Conservation (phyloP, 31 red algal species). For the Odonthalia washingtoniensis region DNA sequence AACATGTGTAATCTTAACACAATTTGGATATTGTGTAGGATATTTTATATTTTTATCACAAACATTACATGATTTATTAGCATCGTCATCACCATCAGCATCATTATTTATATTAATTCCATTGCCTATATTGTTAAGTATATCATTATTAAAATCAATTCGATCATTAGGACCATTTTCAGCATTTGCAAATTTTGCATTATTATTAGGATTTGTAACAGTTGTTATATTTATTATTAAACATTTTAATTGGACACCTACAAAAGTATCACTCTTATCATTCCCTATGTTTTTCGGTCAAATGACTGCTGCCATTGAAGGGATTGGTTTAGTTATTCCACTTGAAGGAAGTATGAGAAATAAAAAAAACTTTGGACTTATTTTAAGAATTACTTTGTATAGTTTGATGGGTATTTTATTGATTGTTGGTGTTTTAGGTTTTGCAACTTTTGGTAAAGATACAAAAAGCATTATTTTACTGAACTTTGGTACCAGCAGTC, state of each 20-base stretch:
- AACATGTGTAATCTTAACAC: constrained; percentile 77
- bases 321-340: constrained; percentile 94
- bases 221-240: constrained; percentile 76
- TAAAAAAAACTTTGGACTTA: constrained; percentile 60
- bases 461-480: constrained; percentile 85
- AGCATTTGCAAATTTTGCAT: constrained; percentile 74
- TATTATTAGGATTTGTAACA: constrained; percentile 77
- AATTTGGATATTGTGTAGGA: constrained; percentile 95
- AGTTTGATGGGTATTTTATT: constrained; percentile 69
- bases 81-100: constrained; percentile 39
- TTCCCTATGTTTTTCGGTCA: constrained; percentile 94
- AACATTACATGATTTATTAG: constrained; percentile 86
- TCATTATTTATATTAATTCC: constrained; percentile 81
- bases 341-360: constrained; percentile 82
- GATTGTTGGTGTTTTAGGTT: constrained; percentile 85
- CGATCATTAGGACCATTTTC: constrained; percentile 85
- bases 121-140: constrained; percentile 60
- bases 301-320: constrained; percentile 92
- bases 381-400: constrained; percentile 67
- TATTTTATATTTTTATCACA: constrained; percentile 94
- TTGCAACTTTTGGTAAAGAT: constrained; percentile 85
- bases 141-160: constrained; percentile 75
- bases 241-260: constrained; percentile 85
- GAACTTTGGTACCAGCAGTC: constrained; percentile 79
- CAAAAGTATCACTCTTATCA: constrained; percentile 53